phyloP scores from a whole-genome alignment of 2,329 filamentous ascomycete genomes.

The Daldinia sp. region DNA sequence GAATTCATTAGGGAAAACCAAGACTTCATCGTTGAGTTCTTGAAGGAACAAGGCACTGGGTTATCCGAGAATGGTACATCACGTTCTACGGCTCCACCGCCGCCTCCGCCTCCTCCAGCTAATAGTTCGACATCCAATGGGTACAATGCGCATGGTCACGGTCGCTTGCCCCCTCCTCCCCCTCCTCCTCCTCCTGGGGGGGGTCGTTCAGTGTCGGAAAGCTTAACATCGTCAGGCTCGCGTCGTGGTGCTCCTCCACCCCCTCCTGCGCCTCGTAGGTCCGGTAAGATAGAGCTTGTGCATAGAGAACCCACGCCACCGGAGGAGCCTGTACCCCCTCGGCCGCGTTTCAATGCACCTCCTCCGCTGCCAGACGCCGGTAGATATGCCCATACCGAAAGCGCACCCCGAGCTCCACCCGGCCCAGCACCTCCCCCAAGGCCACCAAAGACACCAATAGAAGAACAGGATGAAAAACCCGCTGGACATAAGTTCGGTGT shows the following conservation, averaged over 20 bases:
- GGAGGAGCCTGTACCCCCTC: conserved; percentile 74
- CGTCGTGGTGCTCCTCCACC: conserved; percentile 59
- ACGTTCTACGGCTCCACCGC: conserved; percentile 23
- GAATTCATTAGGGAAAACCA: conserved; percentile 74
- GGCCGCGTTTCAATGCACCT: conserved; percentile 80
- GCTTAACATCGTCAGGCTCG: conserved; percentile 48
- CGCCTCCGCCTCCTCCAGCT: conserved; percentile 54
- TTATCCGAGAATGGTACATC: conserved; percentile 47
- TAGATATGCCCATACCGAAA: conserved; percentile 73
- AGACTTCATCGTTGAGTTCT: conserved; percentile 72
- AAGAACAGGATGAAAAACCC: conserved; percentile 66
- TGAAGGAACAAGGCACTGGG: conserved; percentile 63
- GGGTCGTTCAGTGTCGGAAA: conserved; percentile 45
- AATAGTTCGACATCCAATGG: conserved; percentile 44
- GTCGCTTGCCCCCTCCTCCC: conserved; percentile 54
- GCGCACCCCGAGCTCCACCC: conserved; percentile 53
- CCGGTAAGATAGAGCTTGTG: conserved; percentile 58
- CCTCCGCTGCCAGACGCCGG: conserved; percentile 91
- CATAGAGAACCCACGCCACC: conserved; percentile 65
- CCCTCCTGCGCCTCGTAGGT: conserved; percentile 68
- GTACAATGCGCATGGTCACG: conserved; percentile 43
- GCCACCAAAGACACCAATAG: conserved; percentile 74
- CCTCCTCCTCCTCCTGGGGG: conserved; percentile 41
- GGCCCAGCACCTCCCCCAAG: conserved; percentile 73
- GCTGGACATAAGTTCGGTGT: conserved; percentile 70